Evolutionary conservation across 2,329 filamentous ascomycete species (phyloP).

Genomic region (Fusarium odoratissimum): DNA sequence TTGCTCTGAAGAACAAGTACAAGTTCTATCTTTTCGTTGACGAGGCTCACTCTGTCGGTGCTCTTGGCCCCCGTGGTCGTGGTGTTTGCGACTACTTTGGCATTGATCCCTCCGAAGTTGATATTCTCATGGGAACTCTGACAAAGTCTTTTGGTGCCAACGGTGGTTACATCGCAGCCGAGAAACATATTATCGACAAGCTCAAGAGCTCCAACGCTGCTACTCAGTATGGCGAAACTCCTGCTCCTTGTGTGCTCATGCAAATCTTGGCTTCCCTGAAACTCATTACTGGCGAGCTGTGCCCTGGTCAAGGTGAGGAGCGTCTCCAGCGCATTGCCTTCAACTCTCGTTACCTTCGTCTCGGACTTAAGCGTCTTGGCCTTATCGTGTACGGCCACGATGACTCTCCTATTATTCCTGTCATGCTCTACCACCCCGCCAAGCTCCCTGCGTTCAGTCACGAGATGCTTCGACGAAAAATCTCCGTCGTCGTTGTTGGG

Average conservation of each 20-base stretch:
- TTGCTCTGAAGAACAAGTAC: slow-evolving; percentile 92
- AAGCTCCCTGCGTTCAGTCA: slow-evolving; percentile 99
- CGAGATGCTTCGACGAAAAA: slow-evolving; percentile 98
- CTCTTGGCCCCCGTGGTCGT: slow-evolving; percentile 86
- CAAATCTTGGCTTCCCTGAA: slow-evolving; percentile 90
- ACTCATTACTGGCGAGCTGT: slow-evolving; percentile 89
- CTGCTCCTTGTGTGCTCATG: slow-evolving; percentile 86
- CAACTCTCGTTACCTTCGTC: slow-evolving; percentile 97
- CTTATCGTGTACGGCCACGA: slow-evolving; percentile 98
- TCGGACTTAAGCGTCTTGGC: slow-evolving; percentile 95
- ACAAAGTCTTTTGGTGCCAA: slow-evolving; percentile 99
- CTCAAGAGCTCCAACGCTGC: slow-evolving; percentile 87
- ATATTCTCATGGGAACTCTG: slow-evolving; percentile 97
- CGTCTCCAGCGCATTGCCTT: slow-evolving; percentile 95
- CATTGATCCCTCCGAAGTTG: slow-evolving; percentile 86
- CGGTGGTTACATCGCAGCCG: slow-evolving; percentile 91
- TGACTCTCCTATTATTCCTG: slow-evolving; percentile 94
- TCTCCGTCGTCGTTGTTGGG: slow-evolving; percentile 95
- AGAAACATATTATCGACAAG: slow-evolving; percentile 93
- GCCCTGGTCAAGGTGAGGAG: slow-evolving; percentile 93
- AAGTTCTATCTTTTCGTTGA: slow-evolving; percentile 97
- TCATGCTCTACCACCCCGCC: slow-evolving; percentile 96
- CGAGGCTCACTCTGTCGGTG: slow-evolving; percentile 95
- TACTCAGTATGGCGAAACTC: slow-evolving; percentile 87
- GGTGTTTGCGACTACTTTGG: slow-evolving; percentile 98